phyloP scores from a whole-genome alignment of 1,284 basidiomycete genomes.

The Farysia itapuensis region DNA sequence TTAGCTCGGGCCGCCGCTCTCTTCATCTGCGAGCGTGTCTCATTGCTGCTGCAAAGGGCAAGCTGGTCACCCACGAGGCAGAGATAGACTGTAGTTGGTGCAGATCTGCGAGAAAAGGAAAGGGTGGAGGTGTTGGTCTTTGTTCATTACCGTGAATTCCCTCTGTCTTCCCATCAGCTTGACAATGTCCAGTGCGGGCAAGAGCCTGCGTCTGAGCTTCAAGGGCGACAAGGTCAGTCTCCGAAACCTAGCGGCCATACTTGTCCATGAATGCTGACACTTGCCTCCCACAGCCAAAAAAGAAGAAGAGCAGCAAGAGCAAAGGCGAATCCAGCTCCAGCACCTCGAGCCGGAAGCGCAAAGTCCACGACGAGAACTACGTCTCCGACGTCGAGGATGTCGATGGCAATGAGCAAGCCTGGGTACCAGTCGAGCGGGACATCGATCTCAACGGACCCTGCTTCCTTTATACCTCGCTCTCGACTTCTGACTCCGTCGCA shows the following conservation, averaged over 20 bases:
- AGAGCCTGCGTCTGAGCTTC: not conserved
- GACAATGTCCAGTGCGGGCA: not conserved
- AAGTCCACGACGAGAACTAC: constrained; percentile 2
- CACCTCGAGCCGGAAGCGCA: constrained; percentile 1
- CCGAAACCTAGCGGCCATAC: no score
- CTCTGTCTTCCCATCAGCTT: no score
- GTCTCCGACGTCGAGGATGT: constrained; percentile 39
- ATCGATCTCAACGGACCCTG: constrained; percentile 33
- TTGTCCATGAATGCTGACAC: no score
- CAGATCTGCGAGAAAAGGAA: no score
- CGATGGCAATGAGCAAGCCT: constrained; percentile 45
- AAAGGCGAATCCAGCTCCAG: not conserved
- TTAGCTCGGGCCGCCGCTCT: not conserved
- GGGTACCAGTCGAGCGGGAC: constrained; percentile 29
- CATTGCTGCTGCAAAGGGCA: no score
- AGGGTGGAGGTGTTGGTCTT: no score
- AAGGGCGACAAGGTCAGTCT: no score
- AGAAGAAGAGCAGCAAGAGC: not conserved
- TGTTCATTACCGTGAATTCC: no score
- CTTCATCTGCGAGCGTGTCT: no score
- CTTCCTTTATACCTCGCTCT: constrained; percentile 15
- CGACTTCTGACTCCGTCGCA: not conserved
- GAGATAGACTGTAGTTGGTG: no score
- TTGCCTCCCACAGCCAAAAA: no score
- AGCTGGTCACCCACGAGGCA: no score